A percentile compares a stretch with the other conserved stretches of the same genome.
Conservation (phyloP, 2,329 filamentous ascomycete species). For the Acrocalymma vagum region DNA sequence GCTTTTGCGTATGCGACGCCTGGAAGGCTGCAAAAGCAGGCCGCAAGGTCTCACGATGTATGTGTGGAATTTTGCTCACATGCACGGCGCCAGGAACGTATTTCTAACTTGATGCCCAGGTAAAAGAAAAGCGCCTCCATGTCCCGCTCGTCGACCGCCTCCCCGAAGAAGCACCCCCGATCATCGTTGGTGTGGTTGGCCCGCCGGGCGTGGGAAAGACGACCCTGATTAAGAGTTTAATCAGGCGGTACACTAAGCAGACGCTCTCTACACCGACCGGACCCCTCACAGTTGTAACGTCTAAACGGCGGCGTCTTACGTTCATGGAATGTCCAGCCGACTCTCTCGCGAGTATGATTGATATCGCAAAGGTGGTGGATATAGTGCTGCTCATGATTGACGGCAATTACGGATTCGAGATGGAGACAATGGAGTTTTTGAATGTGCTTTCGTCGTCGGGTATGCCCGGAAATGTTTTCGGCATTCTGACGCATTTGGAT, state of each 20-base stretch:
- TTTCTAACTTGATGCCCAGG: slow-evolving; percentile 58
- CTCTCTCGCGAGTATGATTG: slow-evolving; percentile 94
- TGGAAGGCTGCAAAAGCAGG: slow-evolving; percentile 79
- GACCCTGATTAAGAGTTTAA: slow-evolving; percentile 91
- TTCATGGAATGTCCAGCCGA: slow-evolving; percentile 97
- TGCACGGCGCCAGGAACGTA: accelerated
- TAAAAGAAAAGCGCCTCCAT: slow-evolving; percentile 95
- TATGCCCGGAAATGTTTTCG: slow-evolving; percentile 99
- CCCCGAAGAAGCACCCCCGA: slow-evolving; percentile 92
- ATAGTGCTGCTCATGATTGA: slow-evolving; percentile 98
- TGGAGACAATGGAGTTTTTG: slow-evolving; percentile 99
- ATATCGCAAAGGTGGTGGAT: slow-evolving; percentile 95
- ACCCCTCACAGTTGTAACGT: slow-evolving; percentile 94
- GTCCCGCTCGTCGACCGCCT: slow-evolving; percentile 95
- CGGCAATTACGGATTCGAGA: slow-evolving; percentile 98
- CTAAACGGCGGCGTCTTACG: slow-evolving; percentile 92
- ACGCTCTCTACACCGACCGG: slow-evolving; percentile 88
- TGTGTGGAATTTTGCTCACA: slow-evolving; percentile 18
- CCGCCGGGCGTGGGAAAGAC: slow-evolving; percentile 95
- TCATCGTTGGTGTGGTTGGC: slow-evolving; percentile 92
- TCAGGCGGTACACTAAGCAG: slow-evolving; percentile 95
- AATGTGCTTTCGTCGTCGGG: slow-evolving; percentile 92
- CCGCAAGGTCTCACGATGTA: slow-evolving; percentile 76
- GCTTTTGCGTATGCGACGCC: slow-evolving; percentile 87
- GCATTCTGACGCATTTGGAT: slow-evolving; percentile 94